A percentile compares a stretch with the other conserved stretches of the same genome.
Conservation (phyloP, 148 eudicot genomes). For the Chenopodium formosanum region DNA sequence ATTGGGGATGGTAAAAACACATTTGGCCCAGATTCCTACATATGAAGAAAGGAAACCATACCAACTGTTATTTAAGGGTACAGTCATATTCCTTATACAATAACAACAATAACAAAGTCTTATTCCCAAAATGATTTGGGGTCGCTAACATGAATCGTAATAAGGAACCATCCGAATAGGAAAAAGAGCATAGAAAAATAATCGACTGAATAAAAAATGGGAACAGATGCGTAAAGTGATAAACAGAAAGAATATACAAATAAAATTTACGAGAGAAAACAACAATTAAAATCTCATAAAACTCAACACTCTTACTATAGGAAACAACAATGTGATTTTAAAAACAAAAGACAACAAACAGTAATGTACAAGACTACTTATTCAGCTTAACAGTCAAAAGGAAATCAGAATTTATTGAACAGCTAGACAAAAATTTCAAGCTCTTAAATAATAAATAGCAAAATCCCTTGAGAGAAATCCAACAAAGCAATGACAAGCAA, state of each 20-base stretch:
- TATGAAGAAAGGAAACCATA: background rate
- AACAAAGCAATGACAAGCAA: background rate
- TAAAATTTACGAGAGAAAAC: too few species aligned
- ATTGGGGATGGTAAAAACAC: constrained; percentile 79
- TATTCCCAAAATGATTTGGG: too few species aligned
- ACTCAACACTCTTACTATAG: background rate
- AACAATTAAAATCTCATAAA: background rate
- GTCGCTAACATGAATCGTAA: too few species aligned
- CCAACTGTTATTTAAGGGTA: background rate
- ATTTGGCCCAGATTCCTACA: constrained; percentile 93
- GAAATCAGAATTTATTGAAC: background rate
- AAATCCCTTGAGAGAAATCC: background rate
- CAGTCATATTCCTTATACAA: background rate
- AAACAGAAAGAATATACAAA: too few species aligned
- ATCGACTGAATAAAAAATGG: too few species aligned
- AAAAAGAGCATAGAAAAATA: too few species aligned
- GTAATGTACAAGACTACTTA: background rate
- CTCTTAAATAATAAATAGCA: background rate
- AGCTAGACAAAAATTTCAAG: background rate
- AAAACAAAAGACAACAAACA: background rate
- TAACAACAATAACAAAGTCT: too few species aligned
- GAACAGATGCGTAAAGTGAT: too few species aligned
- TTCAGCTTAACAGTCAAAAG: background rate
- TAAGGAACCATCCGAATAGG: too few species aligned
- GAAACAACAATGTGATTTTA: background rate